These are phyloP conservation scores for Penicillium soppii DNA, from an alignment of 495 filamentous ascomycete species.

Conservation along the genomic window DNA sequence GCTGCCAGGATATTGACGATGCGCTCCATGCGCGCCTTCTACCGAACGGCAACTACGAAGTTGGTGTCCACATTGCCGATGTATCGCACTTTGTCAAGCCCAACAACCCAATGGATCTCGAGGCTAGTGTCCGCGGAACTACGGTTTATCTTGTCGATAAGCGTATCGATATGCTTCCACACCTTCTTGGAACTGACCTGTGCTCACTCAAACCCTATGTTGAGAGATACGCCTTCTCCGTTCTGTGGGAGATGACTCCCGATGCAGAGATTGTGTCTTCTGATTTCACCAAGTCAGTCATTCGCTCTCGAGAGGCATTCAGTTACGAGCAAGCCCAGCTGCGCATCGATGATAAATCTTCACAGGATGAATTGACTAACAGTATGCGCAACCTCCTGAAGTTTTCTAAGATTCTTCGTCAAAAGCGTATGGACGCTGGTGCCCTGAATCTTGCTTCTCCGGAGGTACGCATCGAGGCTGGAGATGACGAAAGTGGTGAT, in stretches of 20 bases:
- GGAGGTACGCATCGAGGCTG: conserved; percentile 90
- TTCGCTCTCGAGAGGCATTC: conserved; percentile 96
- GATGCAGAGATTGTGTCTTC: conserved; percentile 80
- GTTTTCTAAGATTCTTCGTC: conserved; percentile 90
- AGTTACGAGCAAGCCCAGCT: conserved; percentile 95
- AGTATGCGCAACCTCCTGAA: conserved; percentile 86
- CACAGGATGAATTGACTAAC: conserved; percentile 82
- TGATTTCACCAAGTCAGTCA: conserved; percentile 93
- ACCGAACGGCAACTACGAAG: conserved; percentile 92
- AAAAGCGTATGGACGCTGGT: conserved; percentile 94
- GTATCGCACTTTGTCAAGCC: conserved; percentile 98
- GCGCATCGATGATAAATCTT: conserved; percentile 82
- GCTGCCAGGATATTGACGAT: conserved; percentile 98
- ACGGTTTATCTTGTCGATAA: conserved; percentile 98
- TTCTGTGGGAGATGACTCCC: conserved; percentile 86
- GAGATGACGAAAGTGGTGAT: conserved; percentile 94
- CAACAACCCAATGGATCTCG: conserved; percentile 93
- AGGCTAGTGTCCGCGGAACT: conserved; percentile 89
- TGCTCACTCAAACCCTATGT: conserved; percentile 98
- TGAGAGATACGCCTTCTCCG: conserved; percentile 94
- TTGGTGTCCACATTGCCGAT: conserved; percentile 98
- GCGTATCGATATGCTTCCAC: conserved; percentile 98
- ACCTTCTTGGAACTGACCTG: conserved; percentile 90
- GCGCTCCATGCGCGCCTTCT: conserved; percentile 83
- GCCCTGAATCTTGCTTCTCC: conserved; percentile 93